Percentiles rank a stretch among this genome's conserved stretches.
Evolutionary conservation across 805 yeast species (phyloP).

Genomic region (Candida dendrica): DNA sequence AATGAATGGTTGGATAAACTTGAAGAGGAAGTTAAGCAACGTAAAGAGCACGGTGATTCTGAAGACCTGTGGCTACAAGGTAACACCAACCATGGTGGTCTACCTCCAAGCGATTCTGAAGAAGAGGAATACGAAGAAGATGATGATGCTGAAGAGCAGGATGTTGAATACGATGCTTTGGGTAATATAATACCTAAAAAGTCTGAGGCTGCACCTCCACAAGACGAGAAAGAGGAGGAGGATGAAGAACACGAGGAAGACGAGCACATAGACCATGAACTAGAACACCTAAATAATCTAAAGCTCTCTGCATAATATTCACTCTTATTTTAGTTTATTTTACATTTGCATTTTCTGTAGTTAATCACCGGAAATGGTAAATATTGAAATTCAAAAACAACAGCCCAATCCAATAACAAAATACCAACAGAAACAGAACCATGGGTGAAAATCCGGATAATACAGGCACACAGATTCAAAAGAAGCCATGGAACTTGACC

Average conservation of each 20-base stretch:
- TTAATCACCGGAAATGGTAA: too few relatives aligned
- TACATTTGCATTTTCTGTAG: too few relatives aligned
- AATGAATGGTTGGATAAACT: constrained; percentile 62
- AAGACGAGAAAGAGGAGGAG: constrained; percentile 10
- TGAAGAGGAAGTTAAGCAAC: constrained; percentile 57
- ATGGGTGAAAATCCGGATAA: too few relatives aligned
- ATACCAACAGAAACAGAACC: not conserved
- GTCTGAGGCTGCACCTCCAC: not conserved
- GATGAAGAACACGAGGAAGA: constrained; percentile 5
- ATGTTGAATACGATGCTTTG: constrained; percentile 15
- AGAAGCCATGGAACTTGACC: not conserved
- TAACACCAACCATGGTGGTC: constrained; percentile 45
- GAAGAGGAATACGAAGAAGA: constrained; percentile 22
- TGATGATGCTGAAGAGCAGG: constrained; percentile 16
- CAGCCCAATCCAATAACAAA: not conserved
- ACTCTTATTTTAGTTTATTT: too few relatives aligned
- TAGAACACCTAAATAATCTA: constrained; percentile 10
- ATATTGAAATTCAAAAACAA: too few relatives aligned
- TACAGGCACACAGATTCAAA: too few relatives aligned
- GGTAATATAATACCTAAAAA: constrained; percentile 8
- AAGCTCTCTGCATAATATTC: constrained; percentile 4
- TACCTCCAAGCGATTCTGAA: constrained; percentile 16
- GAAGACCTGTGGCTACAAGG: constrained; percentile 77
- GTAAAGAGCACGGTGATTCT: constrained; percentile 44
- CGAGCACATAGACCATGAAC: constrained; percentile 8